Conservation (phyloP, 2,329 filamentous ascomycete genomes). For the Exophiala oligosperma region DNA sequence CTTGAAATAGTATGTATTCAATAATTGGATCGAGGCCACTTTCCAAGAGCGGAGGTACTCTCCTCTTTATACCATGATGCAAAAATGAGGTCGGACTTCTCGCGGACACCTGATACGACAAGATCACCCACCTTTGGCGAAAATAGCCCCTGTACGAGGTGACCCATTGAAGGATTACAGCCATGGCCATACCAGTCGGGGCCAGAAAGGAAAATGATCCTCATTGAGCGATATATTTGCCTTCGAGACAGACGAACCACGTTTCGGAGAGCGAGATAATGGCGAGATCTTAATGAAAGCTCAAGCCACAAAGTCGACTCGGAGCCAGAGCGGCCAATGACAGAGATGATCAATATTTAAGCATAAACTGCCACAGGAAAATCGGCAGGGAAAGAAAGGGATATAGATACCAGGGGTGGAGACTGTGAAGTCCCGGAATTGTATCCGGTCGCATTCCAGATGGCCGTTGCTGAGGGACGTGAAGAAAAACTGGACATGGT, state of each 20-base stretch:
- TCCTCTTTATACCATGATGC: constrained; percentile 3
- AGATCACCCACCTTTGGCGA: background rate
- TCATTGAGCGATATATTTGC: background rate
- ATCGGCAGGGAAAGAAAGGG: constrained; percentile 10
- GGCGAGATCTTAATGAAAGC: background rate
- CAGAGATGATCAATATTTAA: constrained; percentile 6
- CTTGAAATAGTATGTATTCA: too few species aligned
- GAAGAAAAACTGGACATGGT: background rate
- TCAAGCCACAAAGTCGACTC: background rate
- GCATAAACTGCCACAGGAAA: constrained; percentile 10
- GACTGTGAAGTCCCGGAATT: background rate
- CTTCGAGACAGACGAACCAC: background rate
- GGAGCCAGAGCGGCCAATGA: constrained; percentile 5
- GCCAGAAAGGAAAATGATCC: background rate
- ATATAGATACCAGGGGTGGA: background rate
- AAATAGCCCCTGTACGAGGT: background rate
- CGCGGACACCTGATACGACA: background rate
- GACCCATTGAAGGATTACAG: background rate
- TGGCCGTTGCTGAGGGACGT: background rate
- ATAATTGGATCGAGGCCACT: too few species aligned
- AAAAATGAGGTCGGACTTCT: constrained; percentile 3
- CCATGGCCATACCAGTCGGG: too few species aligned
- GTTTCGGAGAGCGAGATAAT: constrained; percentile 2
- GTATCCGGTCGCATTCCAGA: background rate
- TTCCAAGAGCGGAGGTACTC: background rate